phyloP scores from a whole-genome alignment of 257 asterid species.

The Leptodermis oblonga region DNA sequence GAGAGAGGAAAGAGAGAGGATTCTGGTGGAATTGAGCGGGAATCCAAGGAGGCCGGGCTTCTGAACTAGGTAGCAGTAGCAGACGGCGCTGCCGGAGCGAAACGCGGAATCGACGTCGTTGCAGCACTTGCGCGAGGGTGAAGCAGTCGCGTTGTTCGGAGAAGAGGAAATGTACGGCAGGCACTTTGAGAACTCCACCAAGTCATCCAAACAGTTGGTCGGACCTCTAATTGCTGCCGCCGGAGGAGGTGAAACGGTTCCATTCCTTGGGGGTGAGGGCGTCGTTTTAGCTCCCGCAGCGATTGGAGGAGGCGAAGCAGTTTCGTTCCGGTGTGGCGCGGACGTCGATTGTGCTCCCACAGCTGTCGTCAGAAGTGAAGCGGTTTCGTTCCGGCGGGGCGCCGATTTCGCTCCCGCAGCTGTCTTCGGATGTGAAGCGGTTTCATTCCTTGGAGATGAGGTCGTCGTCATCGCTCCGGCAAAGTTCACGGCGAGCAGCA shows the following conservation, averaged over 20 bases:
- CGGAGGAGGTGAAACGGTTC: slow-evolving; percentile 4
- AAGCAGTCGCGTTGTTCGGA: slow-evolving; percentile 59
- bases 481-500: slow-evolving; percentile 29
- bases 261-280: slow-evolving; percentile 1
- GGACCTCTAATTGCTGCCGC: slow-evolving; percentile 27
- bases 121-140: slow-evolving; percentile 69
- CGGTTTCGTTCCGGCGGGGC: neutral
- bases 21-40: slow-evolving; percentile 48
- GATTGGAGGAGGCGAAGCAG: slow-evolving; percentile 17
- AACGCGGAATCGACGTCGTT: slow-evolving; percentile 38
- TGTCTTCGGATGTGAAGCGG: neutral
- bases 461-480: neutral
- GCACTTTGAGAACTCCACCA: slow-evolving; percentile 65
- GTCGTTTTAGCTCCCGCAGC: neutral
- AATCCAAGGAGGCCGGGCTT: slow-evolving; percentile 63
- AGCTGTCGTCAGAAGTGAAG: neutral
- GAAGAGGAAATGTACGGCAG: slow-evolving; percentile 51
- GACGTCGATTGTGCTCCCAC: too few relatives aligned
- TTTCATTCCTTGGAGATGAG: slow-evolving; percentile 1
- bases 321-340: neutral
- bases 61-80: slow-evolving; percentile 60
- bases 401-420: too few relatives aligned
- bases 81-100: slow-evolving; percentile 40
- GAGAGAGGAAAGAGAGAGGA: slow-evolving; percentile 50
- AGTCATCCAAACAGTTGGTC: slow-evolving; percentile 51